Conservation (phyloP, 768 basidiomycete species). For the Trametes cinnabarina region DNA sequence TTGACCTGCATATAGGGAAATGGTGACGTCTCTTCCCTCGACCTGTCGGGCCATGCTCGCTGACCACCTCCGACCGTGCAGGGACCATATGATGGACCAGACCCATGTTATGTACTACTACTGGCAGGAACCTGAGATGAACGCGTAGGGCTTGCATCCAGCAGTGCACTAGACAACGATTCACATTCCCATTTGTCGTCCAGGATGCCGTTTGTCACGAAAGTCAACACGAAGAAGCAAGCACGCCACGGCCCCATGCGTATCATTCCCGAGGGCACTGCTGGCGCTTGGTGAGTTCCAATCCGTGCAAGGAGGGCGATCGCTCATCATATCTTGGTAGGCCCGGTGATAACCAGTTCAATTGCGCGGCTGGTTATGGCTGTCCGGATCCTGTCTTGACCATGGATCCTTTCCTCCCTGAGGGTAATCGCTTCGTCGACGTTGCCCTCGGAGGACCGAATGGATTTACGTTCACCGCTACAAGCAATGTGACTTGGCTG, state of each 20-base stretch:
- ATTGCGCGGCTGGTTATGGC: slow-evolving; percentile 49
- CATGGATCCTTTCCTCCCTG: slow-evolving; percentile 57
- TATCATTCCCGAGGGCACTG: slow-evolving; percentile 57
- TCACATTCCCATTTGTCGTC: too few relatives aligned
- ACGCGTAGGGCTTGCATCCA: slow-evolving; percentile 41
- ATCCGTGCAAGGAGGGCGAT: too few relatives aligned
- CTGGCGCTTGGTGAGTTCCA: slow-evolving; percentile 52
- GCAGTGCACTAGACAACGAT: too few relatives aligned
- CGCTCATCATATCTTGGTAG: slow-evolving; percentile 29
- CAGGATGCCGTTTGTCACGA: slow-evolving; percentile 53
- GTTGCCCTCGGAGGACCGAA: slow-evolving; percentile 58
- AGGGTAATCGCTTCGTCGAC: slow-evolving; percentile 55
- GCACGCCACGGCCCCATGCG: slow-evolving; percentile 63
- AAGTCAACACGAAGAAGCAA: slow-evolving; percentile 54
- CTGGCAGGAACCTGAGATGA: slow-evolving; percentile 70
- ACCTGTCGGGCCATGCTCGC: not conserved
- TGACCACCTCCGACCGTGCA: not conserved
- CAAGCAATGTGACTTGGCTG: slow-evolving; percentile 53
- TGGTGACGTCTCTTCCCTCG: slow-evolving; percentile 39
- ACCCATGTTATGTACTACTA: slow-evolving; percentile 67
- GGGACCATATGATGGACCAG: slow-evolving; percentile 62
- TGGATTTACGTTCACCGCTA: slow-evolving; percentile 54
- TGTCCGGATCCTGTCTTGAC: slow-evolving; percentile 49
- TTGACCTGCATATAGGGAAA: slow-evolving; percentile 41
- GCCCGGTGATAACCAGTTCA: slow-evolving; percentile 65